Evolutionary conservation across 1,284 basidiomycete genomes (phyloP), one percentile per base, ranked within the genome.

Genomic region (Pyrrhoderma noxium): DNA sequence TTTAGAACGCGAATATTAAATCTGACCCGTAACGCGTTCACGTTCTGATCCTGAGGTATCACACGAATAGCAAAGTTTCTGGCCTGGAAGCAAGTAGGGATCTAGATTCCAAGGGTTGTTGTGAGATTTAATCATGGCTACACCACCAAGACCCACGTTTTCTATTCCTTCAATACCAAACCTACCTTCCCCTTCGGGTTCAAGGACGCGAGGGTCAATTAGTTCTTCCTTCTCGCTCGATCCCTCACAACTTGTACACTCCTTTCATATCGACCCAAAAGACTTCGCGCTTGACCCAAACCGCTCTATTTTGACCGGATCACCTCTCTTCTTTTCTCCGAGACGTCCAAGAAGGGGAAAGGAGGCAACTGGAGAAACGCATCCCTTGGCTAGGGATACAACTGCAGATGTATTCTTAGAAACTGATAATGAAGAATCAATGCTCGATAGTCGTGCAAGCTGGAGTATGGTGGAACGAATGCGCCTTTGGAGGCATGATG

Each of bases 401-500:
- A 85, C 79, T 3, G 85, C 82, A 34, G 84, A 86, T 59, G 77
- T 87, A 13, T 88, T 88, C 56, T 78, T 82, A 49, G 80, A 84
- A 52, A 75, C 73, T 14, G 79, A 77, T 18, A 73, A 74, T 44
- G 63, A 63, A 8, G 66, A 63, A 8, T 66, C 64, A 2, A 78
- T 77, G 54, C 66, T 65, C 0, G 74, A 75, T 34, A 22, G 14
- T 18, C 80, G 77, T 5, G 74, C 79, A 37, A 83, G 85, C 58
- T 92, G 88, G 88, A 79, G 79, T 1, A 85, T 91, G 74, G 80
- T 97, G 3, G 92, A 96, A 64, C 80, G 93, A n/a, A 93, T 99
- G 85, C 76, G 96, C 51, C 68, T 92, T 39, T 99, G 96, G 96
- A 73, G 96, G 47, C 92, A 98, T 64, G 96, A 99, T 69, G 95